Conservation (phyloP, 176 grass and related monocot species). For the Aegilops bicornis region DNA sequence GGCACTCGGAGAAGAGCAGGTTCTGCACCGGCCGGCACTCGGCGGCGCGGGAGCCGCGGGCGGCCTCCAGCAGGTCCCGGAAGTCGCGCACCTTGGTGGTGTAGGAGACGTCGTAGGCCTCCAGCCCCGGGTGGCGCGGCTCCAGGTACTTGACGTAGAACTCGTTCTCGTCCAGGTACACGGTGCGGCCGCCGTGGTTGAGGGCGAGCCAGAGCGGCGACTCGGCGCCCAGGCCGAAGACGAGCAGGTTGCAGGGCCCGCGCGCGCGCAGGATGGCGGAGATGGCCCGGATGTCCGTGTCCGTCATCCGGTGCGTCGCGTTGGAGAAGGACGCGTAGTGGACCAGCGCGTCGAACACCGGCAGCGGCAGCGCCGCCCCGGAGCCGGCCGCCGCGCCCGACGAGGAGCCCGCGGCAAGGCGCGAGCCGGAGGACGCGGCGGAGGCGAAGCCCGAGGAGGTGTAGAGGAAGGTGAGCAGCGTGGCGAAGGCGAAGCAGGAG, state of each 20-base stretch:
- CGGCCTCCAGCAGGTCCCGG: conserved; percentile 48
- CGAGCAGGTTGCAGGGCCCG: conserved; percentile 62
- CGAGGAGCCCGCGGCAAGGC: not conserved
- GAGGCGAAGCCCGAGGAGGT: conserved; percentile 40
- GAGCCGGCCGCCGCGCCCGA: not conserved
- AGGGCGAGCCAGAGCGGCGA: conserved; percentile 78
- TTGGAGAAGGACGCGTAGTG: conserved; percentile 61
- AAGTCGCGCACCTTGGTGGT: conserved; percentile 59
- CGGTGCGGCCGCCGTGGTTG: conserved; percentile 88
- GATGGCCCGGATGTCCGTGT: conserved; percentile 64
- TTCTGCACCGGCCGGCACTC: conserved; percentile 84
- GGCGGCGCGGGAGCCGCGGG: conserved; percentile 21
- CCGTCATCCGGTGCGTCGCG: conserved; percentile 58
- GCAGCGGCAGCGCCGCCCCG: conserved; percentile 24
- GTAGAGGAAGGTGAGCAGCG: conserved; percentile 69
- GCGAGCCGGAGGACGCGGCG: not conserved
- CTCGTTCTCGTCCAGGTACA: conserved; percentile 97
- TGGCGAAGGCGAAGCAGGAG: conserved; percentile 76
- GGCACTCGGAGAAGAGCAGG: conserved; percentile 96
- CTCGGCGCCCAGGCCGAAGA: conserved; percentile 62
- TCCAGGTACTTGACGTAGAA: conserved; percentile 96
- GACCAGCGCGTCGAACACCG: conserved; percentile 68
- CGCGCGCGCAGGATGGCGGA: conserved; percentile 43
- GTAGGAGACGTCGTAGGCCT: conserved; percentile 93
- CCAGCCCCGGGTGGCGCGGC: conserved; percentile 64